Evolutionary conservation across 75 land plant species (phyloP), one percentile per base, ranked within the genome.

Genomic region (Picea sitchensis): DNA sequence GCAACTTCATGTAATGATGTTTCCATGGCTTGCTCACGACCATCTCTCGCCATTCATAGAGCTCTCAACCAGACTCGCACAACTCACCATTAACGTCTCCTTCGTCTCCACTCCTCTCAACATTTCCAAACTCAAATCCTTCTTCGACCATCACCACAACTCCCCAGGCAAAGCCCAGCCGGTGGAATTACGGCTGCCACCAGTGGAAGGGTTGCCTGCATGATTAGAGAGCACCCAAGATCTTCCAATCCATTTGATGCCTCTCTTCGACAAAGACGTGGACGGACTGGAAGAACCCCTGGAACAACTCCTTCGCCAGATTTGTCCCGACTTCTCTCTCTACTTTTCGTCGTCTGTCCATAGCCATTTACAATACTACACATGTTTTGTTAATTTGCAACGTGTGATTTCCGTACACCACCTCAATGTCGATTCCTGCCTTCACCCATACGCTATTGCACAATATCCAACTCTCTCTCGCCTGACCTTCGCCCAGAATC

Each of bases 181-280:
- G 18, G 77, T 65, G 8, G 76, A 61, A n/a, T 82, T 87, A 23
- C 86, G 85, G 14, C 82, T 87, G 56, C 78, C 79, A 76, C 2
- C 58, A 15, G 77, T 83, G 26, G 85, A 87, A 62, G 81, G 82
- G 61, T 71, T 89, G 47, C 84, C 90, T 4, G 81, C 83, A 3
- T 38, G 77, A 77, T 32, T 34, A 30, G 91, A 85, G 77, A 82
- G 65, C 87, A 77, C 79, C 3, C 83, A 72, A 57, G 14, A 44
- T 47, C 73, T 86, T 34, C 80, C 81, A 1, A 13, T 30, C 15
- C 69, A 3, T 31, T 30, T 69, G 8, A 3, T 17, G 5, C 47
- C 73, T 6, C 47, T 69, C 18, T 34, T 34, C 14, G 17, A 69
- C 17, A 15, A 30, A 14, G 51, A 9, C 2, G 5, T 31, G 20